Evolutionary conservation across 495 filamentous ascomycete genomes (phyloP).

Genomic region (Podospora didyma): DNA sequence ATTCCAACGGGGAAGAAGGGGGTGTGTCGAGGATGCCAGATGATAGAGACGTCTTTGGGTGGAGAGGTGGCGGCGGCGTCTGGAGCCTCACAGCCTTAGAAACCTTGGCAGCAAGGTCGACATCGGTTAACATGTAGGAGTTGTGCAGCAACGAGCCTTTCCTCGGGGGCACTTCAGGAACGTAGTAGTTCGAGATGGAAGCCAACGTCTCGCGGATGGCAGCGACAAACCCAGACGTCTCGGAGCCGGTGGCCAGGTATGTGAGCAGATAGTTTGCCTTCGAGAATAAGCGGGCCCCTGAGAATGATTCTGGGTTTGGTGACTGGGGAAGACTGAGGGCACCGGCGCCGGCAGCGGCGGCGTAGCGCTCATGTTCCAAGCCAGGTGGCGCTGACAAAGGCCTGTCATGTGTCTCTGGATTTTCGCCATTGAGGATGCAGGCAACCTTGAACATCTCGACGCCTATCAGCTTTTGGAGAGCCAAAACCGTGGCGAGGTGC

Average conservation of each 20-base stretch:
- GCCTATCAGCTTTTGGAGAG: slow-evolving; percentile 41
- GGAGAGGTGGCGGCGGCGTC: not conserved
- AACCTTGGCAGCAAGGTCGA: not conserved
- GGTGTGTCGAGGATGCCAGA: slow-evolving; percentile 12
- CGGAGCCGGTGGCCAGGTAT: slow-evolving; percentile 34
- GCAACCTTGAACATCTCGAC: slow-evolving; percentile 39
- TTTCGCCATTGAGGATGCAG: slow-evolving; percentile 34
- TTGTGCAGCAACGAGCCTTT: not conserved
- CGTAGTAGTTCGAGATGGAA: slow-evolving; percentile 32
- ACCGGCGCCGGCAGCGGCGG: slow-evolving; percentile 11
- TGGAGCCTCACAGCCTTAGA: not conserved
- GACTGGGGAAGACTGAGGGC: not conserved
- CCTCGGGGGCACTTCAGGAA: slow-evolving; percentile 21
- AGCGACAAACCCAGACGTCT: slow-evolving; percentile 35
- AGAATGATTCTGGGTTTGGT: not conserved
- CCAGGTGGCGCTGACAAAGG: not conserved
- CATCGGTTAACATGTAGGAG: not conserved
- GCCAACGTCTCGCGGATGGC: slow-evolving; percentile 26
- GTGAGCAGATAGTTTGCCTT: slow-evolving; percentile 42
- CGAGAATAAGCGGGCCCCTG: slow-evolving; percentile 3
- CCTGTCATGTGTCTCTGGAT: not conserved
- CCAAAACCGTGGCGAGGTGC: slow-evolving; percentile 40
- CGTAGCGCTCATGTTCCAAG: not conserved
- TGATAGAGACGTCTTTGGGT: not conserved
- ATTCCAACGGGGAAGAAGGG: slow-evolving; percentile 12